A percentile compares a stretch with the other conserved stretches of the same genome.
These are phyloP conservation scores for Pyropia yezoensis DNA, from an alignment of 23 red algal species.

Conservation along the genomic window DNA sequence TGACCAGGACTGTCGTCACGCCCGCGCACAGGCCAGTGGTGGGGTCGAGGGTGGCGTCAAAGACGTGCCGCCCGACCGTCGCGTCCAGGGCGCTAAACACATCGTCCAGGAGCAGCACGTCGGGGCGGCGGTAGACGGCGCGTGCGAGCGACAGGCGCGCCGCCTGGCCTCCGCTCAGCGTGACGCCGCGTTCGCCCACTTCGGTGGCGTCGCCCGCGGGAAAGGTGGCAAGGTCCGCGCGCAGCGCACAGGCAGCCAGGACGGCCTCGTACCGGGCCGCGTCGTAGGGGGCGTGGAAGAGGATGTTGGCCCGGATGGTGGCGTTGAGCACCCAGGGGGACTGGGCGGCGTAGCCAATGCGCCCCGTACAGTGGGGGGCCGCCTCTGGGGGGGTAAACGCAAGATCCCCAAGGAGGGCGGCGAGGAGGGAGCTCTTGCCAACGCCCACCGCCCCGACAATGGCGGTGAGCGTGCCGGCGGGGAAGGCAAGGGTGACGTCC, in stretches of 20 bases:
- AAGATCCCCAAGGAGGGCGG: constrained; percentile 74
- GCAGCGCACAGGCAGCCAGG: constrained; percentile 17
- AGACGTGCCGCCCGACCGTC: constrained; percentile 62
- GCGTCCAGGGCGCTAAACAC: constrained; percentile 68
- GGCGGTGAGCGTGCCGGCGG: constrained; percentile 38
- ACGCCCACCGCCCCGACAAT: constrained; percentile 62
- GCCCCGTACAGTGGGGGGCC: no score
- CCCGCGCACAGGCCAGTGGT: no score
- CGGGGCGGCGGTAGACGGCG: constrained; percentile 63
- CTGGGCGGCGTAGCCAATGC: constrained; percentile 61
- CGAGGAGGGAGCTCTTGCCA: constrained; percentile 78
- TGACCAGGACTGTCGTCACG: no score
- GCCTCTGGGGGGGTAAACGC: constrained; percentile 2
- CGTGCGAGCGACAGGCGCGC: constrained; percentile 54
- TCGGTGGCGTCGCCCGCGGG: constrained; percentile 72
- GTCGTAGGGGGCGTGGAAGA: constrained; percentile 57
- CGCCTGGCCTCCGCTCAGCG: constrained; percentile 65
- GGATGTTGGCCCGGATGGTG: constrained; percentile 64
- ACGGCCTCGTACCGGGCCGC: constrained; percentile 23
- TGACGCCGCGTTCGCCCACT: constrained; percentile 69
- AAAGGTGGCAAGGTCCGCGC: constrained; percentile 45
- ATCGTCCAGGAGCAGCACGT: constrained; percentile 75
- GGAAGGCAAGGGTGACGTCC: constrained; percentile 31
- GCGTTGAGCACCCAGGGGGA: constrained; percentile 82
- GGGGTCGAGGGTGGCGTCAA: constrained; percentile 27